A percentile compares a stretch with the other conserved stretches of the same genome.
These are phyloP conservation scores for Sporopachydermia cereana DNA, from an alignment of 1,139 yeast genomes.

Conservation along the genomic window DNA sequence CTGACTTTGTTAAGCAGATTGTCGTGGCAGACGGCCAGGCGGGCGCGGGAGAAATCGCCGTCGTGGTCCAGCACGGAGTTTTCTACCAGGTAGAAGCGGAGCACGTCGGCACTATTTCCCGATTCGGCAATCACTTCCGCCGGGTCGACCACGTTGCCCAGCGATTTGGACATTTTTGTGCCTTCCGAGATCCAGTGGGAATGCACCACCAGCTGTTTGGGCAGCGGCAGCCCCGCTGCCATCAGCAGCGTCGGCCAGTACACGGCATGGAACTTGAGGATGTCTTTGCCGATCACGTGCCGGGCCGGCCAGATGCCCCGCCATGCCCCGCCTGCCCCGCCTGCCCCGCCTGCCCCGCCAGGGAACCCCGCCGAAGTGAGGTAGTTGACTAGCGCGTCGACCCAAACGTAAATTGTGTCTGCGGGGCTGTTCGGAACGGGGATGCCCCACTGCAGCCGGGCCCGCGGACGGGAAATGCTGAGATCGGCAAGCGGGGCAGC, in stretches of 20 bases:
- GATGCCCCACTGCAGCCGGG: slow-evolving; percentile 81
- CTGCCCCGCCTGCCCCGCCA: not conserved
- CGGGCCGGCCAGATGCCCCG: slow-evolving; percentile 43
- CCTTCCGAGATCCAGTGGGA: slow-evolving; percentile 93
- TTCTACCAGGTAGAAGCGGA: slow-evolving; percentile 67
- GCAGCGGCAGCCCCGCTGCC: slow-evolving; percentile 67
- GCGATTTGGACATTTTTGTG: slow-evolving; percentile 82
- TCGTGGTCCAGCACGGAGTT: slow-evolving; percentile 68
- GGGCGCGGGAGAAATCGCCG: slow-evolving; percentile 60
- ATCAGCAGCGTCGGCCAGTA: slow-evolving; percentile 91
- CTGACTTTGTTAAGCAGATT: slow-evolving; percentile 73
- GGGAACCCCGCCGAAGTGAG: slow-evolving; percentile 67
- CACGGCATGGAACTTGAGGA: slow-evolving; percentile 74
- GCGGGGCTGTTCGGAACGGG: slow-evolving; percentile 70
- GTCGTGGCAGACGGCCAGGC: slow-evolving; percentile 46
- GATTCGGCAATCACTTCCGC: slow-evolving; percentile 37
- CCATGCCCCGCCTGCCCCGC: slow-evolving; percentile 12
- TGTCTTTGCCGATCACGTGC: slow-evolving; percentile 89
- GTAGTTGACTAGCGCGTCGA: slow-evolving; percentile 86
- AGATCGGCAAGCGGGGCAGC: slow-evolving; percentile 45
- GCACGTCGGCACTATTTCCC: slow-evolving; percentile 39
- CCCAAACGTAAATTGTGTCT: slow-evolving; percentile 91
- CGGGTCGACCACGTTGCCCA: slow-evolving; percentile 96
- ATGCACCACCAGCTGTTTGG: slow-evolving; percentile 72
- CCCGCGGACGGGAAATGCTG: slow-evolving; percentile 73